These are phyloP conservation scores for Gelatoporia subvermispora DNA, from an alignment of 768 basidiomycete species.

Conservation along the genomic window DNA sequence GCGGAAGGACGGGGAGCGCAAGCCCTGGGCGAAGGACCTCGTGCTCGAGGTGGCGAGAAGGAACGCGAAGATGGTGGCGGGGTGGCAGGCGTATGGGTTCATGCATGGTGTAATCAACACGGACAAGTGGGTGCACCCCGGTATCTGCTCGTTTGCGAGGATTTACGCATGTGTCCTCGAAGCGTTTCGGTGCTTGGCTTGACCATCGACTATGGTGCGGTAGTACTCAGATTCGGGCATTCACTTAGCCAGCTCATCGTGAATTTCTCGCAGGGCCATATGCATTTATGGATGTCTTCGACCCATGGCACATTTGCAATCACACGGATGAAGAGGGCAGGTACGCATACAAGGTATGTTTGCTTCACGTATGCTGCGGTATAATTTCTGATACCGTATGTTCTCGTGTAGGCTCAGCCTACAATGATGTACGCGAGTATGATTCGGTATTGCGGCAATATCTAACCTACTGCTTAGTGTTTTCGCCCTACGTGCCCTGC, in stretches of 20 bases:
- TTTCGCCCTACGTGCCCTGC: constrained; percentile 74
- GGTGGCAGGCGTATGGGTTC: constrained; percentile 92
- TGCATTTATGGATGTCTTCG: constrained; percentile 93
- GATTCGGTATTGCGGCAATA: background rate
- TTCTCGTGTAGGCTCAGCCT: constrained; percentile 67
- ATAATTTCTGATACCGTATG: background rate
- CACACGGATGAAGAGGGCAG: constrained; percentile 77
- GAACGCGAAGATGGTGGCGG: constrained; percentile 91
- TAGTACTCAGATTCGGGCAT: background rate
- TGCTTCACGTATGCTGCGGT: constrained; percentile 1
- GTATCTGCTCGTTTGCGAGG: background rate
- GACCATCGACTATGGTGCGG: constrained; percentile 70
- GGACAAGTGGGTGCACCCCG: constrained; percentile 63
- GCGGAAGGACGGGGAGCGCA: constrained; percentile 34
- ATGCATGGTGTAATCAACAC: constrained; percentile 98
- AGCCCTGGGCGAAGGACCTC: constrained; percentile 67
- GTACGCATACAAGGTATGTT: constrained; percentile 60
- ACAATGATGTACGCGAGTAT: constrained; percentile 61
- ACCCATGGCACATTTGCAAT: constrained; percentile 84
- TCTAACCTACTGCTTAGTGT: constrained; percentile 36
- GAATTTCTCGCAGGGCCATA: constrained; percentile 68
- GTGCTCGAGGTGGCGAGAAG: constrained; percentile 75
- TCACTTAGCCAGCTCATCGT: background rate
- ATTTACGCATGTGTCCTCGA: no score
- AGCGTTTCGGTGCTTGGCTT: constrained; percentile 72